Percentiles rank a stretch among this genome's conserved stretches.
phyloP scores from a whole-genome alignment of 768 basidiomycete species.

The Russula ochroleuca region DNA sequence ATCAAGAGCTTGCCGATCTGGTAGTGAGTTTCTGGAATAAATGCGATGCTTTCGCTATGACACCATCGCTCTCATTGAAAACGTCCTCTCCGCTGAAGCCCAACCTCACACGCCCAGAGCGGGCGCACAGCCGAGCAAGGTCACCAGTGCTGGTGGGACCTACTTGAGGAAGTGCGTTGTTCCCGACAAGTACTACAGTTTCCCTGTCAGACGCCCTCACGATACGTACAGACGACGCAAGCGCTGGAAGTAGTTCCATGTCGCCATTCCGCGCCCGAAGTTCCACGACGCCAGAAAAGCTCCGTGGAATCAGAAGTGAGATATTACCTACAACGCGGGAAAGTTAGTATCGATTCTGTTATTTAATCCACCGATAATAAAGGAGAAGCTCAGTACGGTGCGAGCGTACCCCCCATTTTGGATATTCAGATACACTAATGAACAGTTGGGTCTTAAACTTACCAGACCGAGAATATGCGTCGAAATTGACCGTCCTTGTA shows the following conservation, averaged over 20 bases:
- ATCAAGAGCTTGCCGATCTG: constrained; percentile 7
- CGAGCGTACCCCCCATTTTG: constrained; percentile 8
- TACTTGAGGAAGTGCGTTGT: constrained; percentile 2
- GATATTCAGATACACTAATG: constrained; percentile 6
- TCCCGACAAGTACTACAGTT: constrained; percentile 18
- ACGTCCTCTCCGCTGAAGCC: constrained; percentile 25
- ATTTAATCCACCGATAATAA: constrained; percentile 11
- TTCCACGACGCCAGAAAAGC: constrained; percentile 22
- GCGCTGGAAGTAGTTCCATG: constrained; percentile 19
- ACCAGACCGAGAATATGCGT: constrained; percentile 22
- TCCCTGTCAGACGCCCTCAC: constrained; percentile 12
- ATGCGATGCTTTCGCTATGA: neutral
- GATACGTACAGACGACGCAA: constrained; percentile 8
- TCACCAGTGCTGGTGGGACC: constrained; percentile 6
- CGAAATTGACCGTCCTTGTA: constrained; percentile 14
- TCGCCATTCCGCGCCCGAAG: constrained; percentile 18
- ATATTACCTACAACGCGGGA: constrained; percentile 22
- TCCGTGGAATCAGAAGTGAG: constrained; percentile 25
- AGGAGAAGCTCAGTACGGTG: constrained; percentile 2
- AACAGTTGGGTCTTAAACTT: constrained; percentile 5
- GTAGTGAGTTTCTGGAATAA: constrained; percentile 14
- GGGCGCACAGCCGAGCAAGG: constrained; percentile 15
- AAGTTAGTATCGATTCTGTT: constrained; percentile 18
- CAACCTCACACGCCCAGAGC: constrained; percentile 16
- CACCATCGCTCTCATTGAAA: constrained; percentile 15